Base-by-base conservation (phyloP, 75 land plant species). In the Picea sitchensis region DNA sequence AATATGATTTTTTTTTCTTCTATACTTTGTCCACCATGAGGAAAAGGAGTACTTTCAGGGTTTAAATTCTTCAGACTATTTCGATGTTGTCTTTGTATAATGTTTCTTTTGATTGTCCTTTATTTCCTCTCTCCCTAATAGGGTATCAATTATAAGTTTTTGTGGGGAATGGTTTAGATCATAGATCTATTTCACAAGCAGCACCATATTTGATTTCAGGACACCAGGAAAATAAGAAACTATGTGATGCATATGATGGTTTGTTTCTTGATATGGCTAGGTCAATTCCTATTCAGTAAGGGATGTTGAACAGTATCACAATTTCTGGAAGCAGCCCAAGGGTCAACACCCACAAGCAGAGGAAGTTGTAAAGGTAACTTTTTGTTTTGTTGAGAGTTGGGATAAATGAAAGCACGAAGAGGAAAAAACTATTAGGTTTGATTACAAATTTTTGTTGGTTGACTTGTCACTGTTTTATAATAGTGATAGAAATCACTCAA, bases 301-400 rank as follows among this genome's bases (percentile, higher is more conserved):
- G 74, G 99, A 97, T 73, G 81, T 71, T 58, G 99, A 97, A 82
- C 98, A 95, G 78, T 97, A 97, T 87, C 93, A 88, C 79, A 95
- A 97, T 73, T 97, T 91, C 77, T 97, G 99, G 84, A 98, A 97
- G 64, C 88, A 98, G 21, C 86, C 99, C 36, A 93, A 77, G 78
- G 88, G 89, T 80, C 95, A 93, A 81, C 83, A 91, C 38, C 95
- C 99, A 51, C 92, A 88, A 56, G 86, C 93, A 75, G 95, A 93
- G 69, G 99, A 97, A 90, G 92, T 47, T 47, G 51, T 5, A 47
- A 47, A 6, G 51, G 51, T 47, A 6, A 69, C 54, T 18, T 41
- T 8, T 69, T 69, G 9, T 69, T 36, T 20, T 41, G 44, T 3
- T 69, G n/a, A 69, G 8, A 20, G 41, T n/a, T 9, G n/a, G 8